phyloP scores from a whole-genome alignment of 2,329 filamentous ascomycete species.

The Cladorrhinum sp. region DNA sequence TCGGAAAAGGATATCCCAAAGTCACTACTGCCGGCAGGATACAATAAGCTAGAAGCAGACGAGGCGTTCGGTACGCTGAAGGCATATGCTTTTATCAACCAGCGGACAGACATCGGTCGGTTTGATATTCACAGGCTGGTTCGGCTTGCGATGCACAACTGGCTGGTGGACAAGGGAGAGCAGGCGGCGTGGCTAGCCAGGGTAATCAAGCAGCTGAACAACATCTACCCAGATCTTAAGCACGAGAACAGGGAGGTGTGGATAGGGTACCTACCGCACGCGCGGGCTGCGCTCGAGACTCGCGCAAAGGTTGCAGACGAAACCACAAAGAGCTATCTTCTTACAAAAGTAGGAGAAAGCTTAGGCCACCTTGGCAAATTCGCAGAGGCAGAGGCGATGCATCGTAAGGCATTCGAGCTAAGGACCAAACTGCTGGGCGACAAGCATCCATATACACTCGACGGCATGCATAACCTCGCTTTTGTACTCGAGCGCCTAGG shows the following conservation, averaged over 20 bases:
- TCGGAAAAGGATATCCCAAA: slow-evolving; percentile 31
- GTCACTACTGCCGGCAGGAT: slow-evolving; percentile 25
- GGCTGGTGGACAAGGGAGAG: slow-evolving; percentile 24
- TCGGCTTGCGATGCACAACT: slow-evolving; percentile 31
- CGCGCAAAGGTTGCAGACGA: neutral
- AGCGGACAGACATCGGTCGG: slow-evolving; percentile 18
- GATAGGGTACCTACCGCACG: slow-evolving; percentile 28
- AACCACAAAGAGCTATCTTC: neutral
- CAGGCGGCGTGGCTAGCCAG: neutral
- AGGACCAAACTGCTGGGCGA: neutral
- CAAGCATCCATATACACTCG: neutral
- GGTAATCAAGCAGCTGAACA: slow-evolving; percentile 17
- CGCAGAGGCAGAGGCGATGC: neutral
- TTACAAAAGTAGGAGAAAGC: neutral
- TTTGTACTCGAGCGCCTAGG: neutral
- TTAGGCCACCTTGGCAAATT: neutral
- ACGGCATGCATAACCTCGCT: neutral
- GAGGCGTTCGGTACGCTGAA: slow-evolving; percentile 30
- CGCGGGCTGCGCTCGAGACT: slow-evolving; percentile 10
- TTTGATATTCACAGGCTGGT: slow-evolving; percentile 36
- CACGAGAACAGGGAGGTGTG: slow-evolving; percentile 24
- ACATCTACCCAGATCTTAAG: slow-evolving; percentile 15
- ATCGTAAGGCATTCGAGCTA: neutral
- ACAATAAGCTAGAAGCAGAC: slow-evolving; percentile 11
- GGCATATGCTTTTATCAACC: slow-evolving; percentile 33